Evolutionary conservation across 176 grass and related monocot species (phyloP), one percentile per base, ranked within the genome.

Genomic region (Themeda triandra): DNA sequence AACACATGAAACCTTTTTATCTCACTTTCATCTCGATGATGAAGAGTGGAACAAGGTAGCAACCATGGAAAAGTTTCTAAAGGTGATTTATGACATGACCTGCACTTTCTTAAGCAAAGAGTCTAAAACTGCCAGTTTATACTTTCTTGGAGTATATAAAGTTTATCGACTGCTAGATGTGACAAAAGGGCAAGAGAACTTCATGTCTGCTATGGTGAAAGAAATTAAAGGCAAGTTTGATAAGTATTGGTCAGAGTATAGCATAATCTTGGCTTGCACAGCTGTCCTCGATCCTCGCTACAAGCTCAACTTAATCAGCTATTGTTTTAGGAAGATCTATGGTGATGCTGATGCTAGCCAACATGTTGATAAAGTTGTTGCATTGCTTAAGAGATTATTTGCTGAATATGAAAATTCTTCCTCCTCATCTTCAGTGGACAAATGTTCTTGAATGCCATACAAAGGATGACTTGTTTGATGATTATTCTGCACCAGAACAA

Each of bases 101-200:
- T 85, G 83, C 64, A 77, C 49, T 70, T 85, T 78, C 64, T 45
- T 81, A 35, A 58, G 33, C 27, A 67, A 35, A 66, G 24, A 81
- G 13, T 30, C 37, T 6, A 75, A 81, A 81, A 56, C 70, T 81
- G 78, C 78, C 13, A 82, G 29, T 75, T 59, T 81, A 36, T 87
- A 87, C 62, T 87, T 87, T 45, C 62, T 81, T 35, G 79, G 79
- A 69, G 21, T 82, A 29, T 82, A 76, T 42, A 82, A 87, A 69
- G 36, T 82, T 36, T 21, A 82, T 15, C 28, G 51, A 27, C 46
- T 79, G 27, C 66, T 86, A 36, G 49, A 79, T 25, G 13, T 79
- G 25, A 63, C 65, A 63, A 48, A 79, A 62, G 51, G 33, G 4
- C 66, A 46, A 49, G 54, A 79, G 7, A 72, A 63, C 21, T 79